Conservation (phyloP, 2,329 filamentous ascomycete species). For the Cordyceps cateniannulata region DNA sequence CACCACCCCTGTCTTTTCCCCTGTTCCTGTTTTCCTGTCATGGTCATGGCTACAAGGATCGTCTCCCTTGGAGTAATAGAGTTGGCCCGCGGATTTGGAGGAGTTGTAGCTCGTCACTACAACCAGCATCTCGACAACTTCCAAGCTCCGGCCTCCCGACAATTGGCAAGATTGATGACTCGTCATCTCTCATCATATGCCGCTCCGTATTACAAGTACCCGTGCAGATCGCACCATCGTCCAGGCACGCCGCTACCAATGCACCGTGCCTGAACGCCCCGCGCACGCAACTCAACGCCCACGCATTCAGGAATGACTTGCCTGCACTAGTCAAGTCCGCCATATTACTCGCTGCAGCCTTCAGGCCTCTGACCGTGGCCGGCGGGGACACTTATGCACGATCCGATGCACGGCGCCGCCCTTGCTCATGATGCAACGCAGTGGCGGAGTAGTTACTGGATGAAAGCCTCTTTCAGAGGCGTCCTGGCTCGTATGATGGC, state of each 20-base stretch:
- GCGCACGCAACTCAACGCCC: background rate
- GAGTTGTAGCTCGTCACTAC: background rate
- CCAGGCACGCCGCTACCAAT: background rate
- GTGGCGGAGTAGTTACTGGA: background rate
- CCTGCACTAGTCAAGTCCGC: background rate
- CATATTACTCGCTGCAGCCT: background rate
- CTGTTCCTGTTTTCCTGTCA: background rate
- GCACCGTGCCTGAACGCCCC: background rate
- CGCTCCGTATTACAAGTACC: background rate
- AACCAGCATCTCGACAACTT: background rate
- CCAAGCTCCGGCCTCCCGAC: background rate
- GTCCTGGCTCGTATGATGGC: background rate
- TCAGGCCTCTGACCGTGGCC: background rate
- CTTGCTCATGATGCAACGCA: background rate
- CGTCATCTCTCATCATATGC: background rate
- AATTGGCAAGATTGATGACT: background rate
- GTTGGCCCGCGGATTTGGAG: background rate
- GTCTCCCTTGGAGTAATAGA: too few species aligned
- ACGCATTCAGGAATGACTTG: background rate
- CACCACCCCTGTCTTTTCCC: background rate
- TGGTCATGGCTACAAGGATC: background rate
- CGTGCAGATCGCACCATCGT: background rate
- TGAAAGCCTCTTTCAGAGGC: background rate
- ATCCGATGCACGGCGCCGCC: conserved; percentile 8
- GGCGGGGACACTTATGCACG: conserved; percentile 6